Base-by-base conservation (phyloP, 2,329 filamentous ascomycete species). In the Aspergillus unguis region DNA sequence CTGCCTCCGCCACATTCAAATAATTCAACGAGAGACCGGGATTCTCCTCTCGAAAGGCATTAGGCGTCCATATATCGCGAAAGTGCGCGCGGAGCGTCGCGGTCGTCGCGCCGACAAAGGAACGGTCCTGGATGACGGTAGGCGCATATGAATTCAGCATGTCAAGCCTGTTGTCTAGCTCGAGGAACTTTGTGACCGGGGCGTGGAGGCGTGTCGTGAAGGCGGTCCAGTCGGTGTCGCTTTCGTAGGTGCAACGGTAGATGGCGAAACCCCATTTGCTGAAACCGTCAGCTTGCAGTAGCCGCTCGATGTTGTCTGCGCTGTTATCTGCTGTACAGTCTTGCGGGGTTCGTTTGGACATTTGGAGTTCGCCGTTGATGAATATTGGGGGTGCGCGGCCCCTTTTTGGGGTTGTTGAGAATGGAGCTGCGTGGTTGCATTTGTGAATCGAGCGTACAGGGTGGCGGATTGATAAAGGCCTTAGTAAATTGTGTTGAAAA, bases 301-400 rank as follows among this genome's bases (percentile, higher is more conserved):
- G 47, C 89, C 90, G 28, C 26, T 48, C 46, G 5, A 48, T 6
- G 23, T n/a, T 1, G n/a, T 48, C 46, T 23, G 37, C 37, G 4
- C 5, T 8, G 27, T 48, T 48, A 8, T n/a, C 1, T n/a, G 3
- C 6, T 27, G 36, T 48, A 3, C 2, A 17, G 2, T 2, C 9
- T 5, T 48, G 36, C 17, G 28, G 46, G 17, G 35, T 42, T 41
- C 46, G 37, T 2, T 32, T 33, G 46, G 46, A 48, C 23, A 27
- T 26, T 27, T 48, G 45, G 37, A 23, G 28, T 26, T 40, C 17
- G 3, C 45, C 45, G 27, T 48, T 23, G n/a, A 41, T 28, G 28
- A 2, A 0, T 25, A 23, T 31, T 23, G 27, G 45, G 17, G 32
- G 37, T 7, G 36, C 27, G 25, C n/a, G 36, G 27, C 37, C 36